phyloP scores from a whole-genome alignment of 177 flowering plant genomes.

The Vitis hybrid region DNA sequence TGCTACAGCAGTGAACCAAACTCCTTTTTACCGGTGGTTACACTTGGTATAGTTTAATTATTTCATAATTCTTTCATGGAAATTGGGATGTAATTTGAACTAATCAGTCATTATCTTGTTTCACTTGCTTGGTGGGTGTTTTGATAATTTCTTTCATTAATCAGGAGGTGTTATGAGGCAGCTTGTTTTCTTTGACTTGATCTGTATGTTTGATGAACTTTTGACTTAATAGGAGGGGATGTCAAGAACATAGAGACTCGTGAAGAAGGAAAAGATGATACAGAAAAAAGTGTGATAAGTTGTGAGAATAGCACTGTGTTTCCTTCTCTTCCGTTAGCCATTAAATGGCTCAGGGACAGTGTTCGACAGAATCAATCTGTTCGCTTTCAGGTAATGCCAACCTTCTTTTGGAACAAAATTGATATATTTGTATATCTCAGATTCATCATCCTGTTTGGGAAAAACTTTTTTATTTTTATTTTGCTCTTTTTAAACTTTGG shows the following conservation, averaged over 20 bases:
- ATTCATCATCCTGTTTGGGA: neutral
- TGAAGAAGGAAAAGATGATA: slow-evolving; percentile 41
- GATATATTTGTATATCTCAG: too few relatives aligned
- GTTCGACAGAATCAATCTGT: slow-evolving; percentile 53
- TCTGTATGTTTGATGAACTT: neutral
- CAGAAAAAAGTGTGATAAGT: slow-evolving; percentile 28
- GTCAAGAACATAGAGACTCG: slow-evolving; percentile 29
- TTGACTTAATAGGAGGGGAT: slow-evolving; percentile 28
- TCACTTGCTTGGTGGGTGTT: neutral
- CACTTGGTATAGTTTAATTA: neutral
- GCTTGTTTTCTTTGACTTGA: slow-evolving; percentile 1
- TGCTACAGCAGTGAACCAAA: neutral
- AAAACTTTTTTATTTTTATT: neutral
- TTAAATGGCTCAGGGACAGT: slow-evolving; percentile 83
- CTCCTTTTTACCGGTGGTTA: neutral
- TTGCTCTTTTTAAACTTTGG: neutral
- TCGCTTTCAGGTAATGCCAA: slow-evolving; percentile 68
- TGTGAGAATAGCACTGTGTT: slow-evolving; percentile 66
- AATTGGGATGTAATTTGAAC: neutral
- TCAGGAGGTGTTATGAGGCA: neutral
- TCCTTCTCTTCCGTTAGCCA: slow-evolving; percentile 75
- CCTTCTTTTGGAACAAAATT: neutral
- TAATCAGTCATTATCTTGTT: too few relatives aligned
- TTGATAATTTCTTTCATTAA: neutral
- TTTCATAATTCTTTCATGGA: neutral